Conservation (phyloP, 441 rosid species). For the Dalechampia spathulata region DNA sequence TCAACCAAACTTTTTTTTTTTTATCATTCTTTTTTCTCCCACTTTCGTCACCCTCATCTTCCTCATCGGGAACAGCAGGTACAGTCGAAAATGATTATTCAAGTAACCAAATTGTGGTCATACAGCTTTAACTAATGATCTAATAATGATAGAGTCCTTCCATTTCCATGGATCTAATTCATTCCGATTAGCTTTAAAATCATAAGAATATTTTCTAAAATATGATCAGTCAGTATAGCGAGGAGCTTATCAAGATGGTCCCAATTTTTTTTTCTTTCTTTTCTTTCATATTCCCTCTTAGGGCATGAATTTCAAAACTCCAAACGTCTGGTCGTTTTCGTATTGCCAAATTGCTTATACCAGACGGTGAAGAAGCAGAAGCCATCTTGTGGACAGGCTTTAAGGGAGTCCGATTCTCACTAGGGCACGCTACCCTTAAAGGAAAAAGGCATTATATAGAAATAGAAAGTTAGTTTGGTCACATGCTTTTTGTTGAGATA, state of each 20-base stretch:
- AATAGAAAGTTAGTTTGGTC: too few relatives aligned
- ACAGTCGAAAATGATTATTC: neutral
- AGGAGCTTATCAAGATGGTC: conserved; percentile 27
- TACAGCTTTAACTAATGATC: too few relatives aligned
- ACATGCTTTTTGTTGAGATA: too few relatives aligned
- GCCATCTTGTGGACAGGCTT: neutral
- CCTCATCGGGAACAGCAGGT: conserved; percentile 32
- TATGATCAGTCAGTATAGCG: too few relatives aligned
- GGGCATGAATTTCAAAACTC: conserved; percentile 28
- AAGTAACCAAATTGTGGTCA: too few relatives aligned
- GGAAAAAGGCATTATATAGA: too few relatives aligned
- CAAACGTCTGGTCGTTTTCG: conserved; percentile 18
- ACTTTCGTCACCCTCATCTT: conserved; percentile 13
- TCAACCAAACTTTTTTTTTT: neutral
- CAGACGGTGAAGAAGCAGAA: conserved; percentile 19
- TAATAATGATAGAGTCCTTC: too few relatives aligned
- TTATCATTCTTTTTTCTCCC: conserved; percentile 8
- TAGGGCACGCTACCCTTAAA: too few relatives aligned
- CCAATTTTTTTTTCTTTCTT: too few relatives aligned
- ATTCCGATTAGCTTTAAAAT: too few relatives aligned
- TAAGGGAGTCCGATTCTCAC: neutral
- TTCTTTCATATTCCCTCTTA: too few relatives aligned
- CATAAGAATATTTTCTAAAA: neutral
- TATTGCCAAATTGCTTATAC: conserved; percentile 20
- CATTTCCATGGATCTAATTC: too few relatives aligned